Percentiles rank a stretch among this genome's conserved stretches.
phyloP scores from a whole-genome alignment of 2,329 filamentous ascomycete genomes.

The Lasiodiplodia sp. region DNA sequence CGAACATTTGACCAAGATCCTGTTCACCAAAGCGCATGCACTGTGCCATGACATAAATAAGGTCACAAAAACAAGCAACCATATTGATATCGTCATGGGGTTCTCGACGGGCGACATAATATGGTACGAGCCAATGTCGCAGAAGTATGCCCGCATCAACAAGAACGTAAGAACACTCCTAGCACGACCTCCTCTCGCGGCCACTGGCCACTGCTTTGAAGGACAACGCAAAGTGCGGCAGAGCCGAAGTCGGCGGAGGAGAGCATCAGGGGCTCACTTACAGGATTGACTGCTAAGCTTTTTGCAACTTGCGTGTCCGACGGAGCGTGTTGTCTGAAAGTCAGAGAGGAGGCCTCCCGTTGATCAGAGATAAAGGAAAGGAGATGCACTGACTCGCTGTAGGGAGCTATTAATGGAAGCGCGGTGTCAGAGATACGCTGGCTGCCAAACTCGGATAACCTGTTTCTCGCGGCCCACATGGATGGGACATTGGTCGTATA shows the following conservation, averaged over 20 bases:
- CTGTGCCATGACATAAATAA: slow-evolving; percentile 92
- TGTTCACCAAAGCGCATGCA: slow-evolving; percentile 96
- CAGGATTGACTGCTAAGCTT: neutral
- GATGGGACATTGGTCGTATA: slow-evolving; percentile 93
- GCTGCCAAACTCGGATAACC: slow-evolving; percentile 91
- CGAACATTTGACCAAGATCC: slow-evolving; percentile 92
- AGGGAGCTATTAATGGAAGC: slow-evolving; percentile 86
- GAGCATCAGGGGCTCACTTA: neutral
- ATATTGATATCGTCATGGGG: slow-evolving; percentile 92
- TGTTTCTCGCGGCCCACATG: slow-evolving; percentile 91
- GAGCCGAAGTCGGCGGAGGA: slow-evolving; percentile 7
- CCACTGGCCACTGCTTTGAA: neutral
- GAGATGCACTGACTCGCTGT: slow-evolving; percentile 29
- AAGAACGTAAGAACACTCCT: slow-evolving; percentile 74
- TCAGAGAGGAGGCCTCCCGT: neutral
- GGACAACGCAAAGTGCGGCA: neutral
- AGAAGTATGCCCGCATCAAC: slow-evolving; percentile 93
- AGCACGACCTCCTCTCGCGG: neutral
- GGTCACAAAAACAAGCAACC: slow-evolving; percentile 77
- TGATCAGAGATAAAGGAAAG: slow-evolving; percentile 5
- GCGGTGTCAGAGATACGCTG: slow-evolving; percentile 88
- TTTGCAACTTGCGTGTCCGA: neutral
- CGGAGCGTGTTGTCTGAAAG: slow-evolving; percentile 1
- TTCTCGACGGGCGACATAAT: slow-evolving; percentile 97
- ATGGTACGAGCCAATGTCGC: slow-evolving; percentile 97